Evolutionary conservation across 768 basidiomycete genomes (phyloP).

Genomic region (Clitopilus hobsonii): DNA sequence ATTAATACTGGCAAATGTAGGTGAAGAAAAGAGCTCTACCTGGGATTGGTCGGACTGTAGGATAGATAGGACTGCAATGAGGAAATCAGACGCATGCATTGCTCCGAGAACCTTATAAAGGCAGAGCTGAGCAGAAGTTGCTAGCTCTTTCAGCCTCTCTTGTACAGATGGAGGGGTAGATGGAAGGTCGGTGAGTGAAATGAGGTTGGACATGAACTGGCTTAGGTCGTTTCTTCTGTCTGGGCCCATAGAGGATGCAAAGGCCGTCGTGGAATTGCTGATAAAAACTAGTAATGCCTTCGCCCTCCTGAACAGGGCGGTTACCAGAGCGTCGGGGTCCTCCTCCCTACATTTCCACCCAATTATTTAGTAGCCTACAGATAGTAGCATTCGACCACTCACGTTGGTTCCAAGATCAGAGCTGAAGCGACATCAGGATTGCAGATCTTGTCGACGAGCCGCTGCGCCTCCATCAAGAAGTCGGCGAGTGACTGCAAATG

Average conservation of each 20-base stretch:
- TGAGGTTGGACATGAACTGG: slow-evolving; percentile 42
- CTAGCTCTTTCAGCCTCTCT: slow-evolving; percentile 37
- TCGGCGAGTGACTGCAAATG: slow-evolving; percentile 53
- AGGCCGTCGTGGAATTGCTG: slow-evolving; percentile 26
- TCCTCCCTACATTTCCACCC: slow-evolving; percentile 60
- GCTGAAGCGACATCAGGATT: slow-evolving; percentile 30
- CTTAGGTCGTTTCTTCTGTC: slow-evolving; percentile 28
- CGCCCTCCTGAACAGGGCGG: slow-evolving; percentile 52
- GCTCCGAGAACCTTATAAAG: slow-evolving; percentile 51
- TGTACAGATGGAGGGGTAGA: slow-evolving; percentile 23
- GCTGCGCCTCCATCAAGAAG: slow-evolving; percentile 60
- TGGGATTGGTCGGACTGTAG: slow-evolving; percentile 45
- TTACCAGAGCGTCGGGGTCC: slow-evolving; percentile 45
- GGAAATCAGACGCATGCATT: slow-evolving; percentile 70
- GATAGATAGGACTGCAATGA: slow-evolving; percentile 51
- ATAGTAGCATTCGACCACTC: too few species aligned
- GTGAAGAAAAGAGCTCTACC: slow-evolving; percentile 33
- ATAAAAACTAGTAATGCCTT: slow-evolving; percentile 66
- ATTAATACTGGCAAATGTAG: not conserved
- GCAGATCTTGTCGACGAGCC: slow-evolving; percentile 43
- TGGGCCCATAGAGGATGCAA: slow-evolving; percentile 16
- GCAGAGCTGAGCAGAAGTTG: slow-evolving; percentile 42
- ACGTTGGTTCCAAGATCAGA: slow-evolving; percentile 61
- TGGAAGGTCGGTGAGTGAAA: slow-evolving; percentile 39
- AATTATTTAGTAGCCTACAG: too few species aligned